Evolutionary conservation across 2,329 filamentous ascomycete species (phyloP).

Genomic region (Pseudogymnoascus sp.): DNA sequence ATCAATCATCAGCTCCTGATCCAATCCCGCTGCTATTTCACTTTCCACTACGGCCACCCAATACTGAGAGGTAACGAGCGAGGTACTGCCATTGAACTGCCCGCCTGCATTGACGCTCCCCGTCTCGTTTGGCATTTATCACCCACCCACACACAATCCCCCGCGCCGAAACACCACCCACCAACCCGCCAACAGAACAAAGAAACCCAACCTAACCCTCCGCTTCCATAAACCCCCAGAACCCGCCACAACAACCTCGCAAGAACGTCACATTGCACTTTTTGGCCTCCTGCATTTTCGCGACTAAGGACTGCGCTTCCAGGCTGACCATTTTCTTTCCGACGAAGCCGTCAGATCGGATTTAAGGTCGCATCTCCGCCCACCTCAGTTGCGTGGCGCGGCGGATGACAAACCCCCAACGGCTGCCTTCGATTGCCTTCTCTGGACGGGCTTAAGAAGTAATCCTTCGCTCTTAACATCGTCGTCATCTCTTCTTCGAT

Average conservation of each 20-base stretch:
- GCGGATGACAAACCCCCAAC: not conserved
- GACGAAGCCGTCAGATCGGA: not conserved
- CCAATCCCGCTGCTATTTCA: not conserved
- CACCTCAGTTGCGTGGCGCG: not conserved
- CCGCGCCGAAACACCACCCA: not conserved
- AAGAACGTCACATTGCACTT: not conserved
- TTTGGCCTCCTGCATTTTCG: not conserved
- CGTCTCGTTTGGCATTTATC: not conserved
- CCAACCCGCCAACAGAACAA: not conserved
- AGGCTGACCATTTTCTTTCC: not conserved
- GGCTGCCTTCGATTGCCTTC: not conserved
- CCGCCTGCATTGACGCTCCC: not conserved
- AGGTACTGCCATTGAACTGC: not conserved
- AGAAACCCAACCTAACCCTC: not conserved
- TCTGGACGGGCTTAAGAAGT: not conserved
- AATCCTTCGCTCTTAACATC: not conserved
- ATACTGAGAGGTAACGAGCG: not conserved
- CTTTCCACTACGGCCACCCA: not conserved
- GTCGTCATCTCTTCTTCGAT: not conserved
- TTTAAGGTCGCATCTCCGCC: not conserved
- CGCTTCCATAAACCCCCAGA: not conserved
- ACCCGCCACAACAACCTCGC: not conserved
- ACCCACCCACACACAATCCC: not conserved
- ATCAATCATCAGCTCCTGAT: not conserved
- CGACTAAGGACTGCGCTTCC: not conserved